Evolutionary conservation across 108 stramenopile genomes (phyloP), one percentile per base, ranked within the genome.

Genomic region (Cyclotella baltica): DNA sequence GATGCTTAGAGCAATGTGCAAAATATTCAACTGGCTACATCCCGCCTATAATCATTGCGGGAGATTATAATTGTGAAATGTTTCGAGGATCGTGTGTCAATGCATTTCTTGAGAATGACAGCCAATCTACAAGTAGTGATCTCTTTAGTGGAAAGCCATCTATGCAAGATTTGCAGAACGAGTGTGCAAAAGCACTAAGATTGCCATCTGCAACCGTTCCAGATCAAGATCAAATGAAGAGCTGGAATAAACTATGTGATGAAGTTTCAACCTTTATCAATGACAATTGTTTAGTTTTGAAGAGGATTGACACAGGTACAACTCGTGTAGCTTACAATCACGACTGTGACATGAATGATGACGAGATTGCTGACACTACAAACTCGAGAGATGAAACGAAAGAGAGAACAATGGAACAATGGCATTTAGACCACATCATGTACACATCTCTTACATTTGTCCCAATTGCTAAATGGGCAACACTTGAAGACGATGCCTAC

Each of bases 351-450:
- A 19, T 25, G 16, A 62, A 48, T 27, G 62, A 38, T 52, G 25
- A 40, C 37, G 36, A 28, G 29, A 16, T 43, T 19, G n/a, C 18
- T 19, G 75, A 75, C 22, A 22, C 36, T 15, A 10, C 3, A 13
- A 47, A 57, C 29, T 2, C 28, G 11, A 4, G 8, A 9, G 40
- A 48, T 31, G 43, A 46, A 29, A 29, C 11, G 18, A 61, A 38
- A 23, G 2, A 37, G 30, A 13, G 75, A 37, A 52, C 23, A 29
- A 78, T 87, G 84, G 72, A 47, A 20, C 67, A 77, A 20, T 87
- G 86, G 86, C 62, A 69, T 20, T 37, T 87, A n/a, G 86, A 87
- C 72, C 86, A 87, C 64, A 79, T 87, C n/a, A 25, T 87, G 10
- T 87, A 85, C 72, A 83, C 86, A 4, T 37, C 80, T 4, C 23